Evolutionary conservation across 2,329 filamentous ascomycete species (phyloP), one percentile per base, ranked within the genome.

Genomic region (Epicoccum nigrum): DNA sequence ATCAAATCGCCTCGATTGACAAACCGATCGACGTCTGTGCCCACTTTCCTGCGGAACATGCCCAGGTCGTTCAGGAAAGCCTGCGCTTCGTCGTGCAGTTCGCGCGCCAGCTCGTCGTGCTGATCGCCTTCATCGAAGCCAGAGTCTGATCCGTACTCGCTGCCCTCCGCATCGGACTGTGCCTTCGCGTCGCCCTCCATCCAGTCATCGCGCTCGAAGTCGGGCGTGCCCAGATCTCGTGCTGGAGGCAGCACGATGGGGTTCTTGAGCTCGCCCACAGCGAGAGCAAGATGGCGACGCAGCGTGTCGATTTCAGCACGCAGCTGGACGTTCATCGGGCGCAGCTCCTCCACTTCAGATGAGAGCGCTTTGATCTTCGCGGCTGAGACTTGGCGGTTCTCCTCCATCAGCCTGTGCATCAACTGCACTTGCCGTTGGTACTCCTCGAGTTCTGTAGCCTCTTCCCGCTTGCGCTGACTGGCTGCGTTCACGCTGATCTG

Each of bases 381-480:
- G 70, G 97, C 93, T 23, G 89, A 87, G 12, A 97, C 89, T 72
- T 95, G 88, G 54, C 88, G 86, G 57, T 87, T 88, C 76, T 99
- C 94, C 72, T 97, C 92, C 92, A 97, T 97, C 74, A 96, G 84
- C 53, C 92, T 86, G 74, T 97, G 92, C 88, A 99, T 92, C 49
- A 88, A 85, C 39, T 85, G 82, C 15, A 99, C 94, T 65, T 92
- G 89, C 59, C 86, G 86, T 77, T 99, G 94, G 74, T 97, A 99
- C 73, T 96, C 92, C 65, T 97, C 94, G 19, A 99, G 79, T 62
- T 87, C 88, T 71, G 94, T 90, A 58, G 92, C 90, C 59, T 86
- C 88, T 63, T 92, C 90, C 70, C 90, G 87, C 74, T 94, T 90
- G 44, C 82, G 84, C 62, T 81, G 84, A 32, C 66, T 76, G 63